Percentiles rank a stretch among this genome's conserved stretches.
phyloP scores from a whole-genome alignment of 2,329 filamentous ascomycete genomes.

The Trichoderma sp. region DNA sequence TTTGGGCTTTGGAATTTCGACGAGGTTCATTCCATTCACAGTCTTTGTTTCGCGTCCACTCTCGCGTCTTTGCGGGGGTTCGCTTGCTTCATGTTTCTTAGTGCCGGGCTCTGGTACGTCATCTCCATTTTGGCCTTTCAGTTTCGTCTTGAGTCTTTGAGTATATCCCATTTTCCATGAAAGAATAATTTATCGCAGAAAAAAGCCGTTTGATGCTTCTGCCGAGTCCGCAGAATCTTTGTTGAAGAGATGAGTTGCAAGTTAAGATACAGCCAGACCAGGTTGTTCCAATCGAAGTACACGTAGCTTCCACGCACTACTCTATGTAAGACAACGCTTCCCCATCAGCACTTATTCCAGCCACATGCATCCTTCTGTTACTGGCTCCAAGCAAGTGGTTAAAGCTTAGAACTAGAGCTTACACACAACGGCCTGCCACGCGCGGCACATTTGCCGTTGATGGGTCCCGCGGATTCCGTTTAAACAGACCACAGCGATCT shows the following conservation, averaged over 20 bases:
- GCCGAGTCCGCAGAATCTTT: neutral
- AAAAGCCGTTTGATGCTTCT: neutral
- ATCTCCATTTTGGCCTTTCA: conserved; percentile 8
- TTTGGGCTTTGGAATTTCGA: conserved; percentile 26
- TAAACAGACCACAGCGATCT: neutral
- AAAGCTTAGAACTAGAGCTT: conserved; percentile 1
- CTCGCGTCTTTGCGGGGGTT: neutral
- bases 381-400: neutral
- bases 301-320: neutral
- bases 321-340: neutral
- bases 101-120: neutral
- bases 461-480: conserved; percentile 18
- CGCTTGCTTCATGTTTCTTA: neutral
- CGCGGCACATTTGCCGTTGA: neutral
- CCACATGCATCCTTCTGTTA: conserved; percentile 1
- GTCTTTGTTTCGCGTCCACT: neutral
- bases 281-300: neutral
- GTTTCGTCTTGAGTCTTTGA: conserved; percentile 10
- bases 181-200: neutral
- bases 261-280: neutral
- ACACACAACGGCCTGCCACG: conserved; percentile 4
- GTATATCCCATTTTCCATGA: conserved; percentile 20
- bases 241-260: neutral
- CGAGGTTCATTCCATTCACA: neutral
- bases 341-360: conserved; percentile 24